Evolutionary conservation across 176 grass and related monocot genomes (phyloP).

Genomic region (Zoysia japonica): DNA sequence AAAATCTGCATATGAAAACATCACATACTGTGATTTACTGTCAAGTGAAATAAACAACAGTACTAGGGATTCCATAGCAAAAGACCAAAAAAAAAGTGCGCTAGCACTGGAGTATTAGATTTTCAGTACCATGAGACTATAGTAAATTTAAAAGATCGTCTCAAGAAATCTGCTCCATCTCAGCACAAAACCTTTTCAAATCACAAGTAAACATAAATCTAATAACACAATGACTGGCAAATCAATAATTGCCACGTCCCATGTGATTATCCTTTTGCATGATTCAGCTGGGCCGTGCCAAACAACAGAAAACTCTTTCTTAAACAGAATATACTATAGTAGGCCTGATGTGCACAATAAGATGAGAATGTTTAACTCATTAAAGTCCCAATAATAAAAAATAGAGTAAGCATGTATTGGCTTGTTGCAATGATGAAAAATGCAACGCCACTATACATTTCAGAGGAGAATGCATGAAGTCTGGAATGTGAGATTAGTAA

Average conservation of each 20-base stretch:
- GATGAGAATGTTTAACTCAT: neutral
- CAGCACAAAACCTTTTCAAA: neutral
- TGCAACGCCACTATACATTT: neutral
- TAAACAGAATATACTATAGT: neutral
- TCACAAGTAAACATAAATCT: neutral
- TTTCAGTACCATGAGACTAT: neutral
- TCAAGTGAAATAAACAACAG: too few species aligned
- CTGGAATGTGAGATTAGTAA: neutral
- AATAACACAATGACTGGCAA: neutral
- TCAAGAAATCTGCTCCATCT: neutral
- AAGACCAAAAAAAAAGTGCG: neutral
- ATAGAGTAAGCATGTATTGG: neutral
- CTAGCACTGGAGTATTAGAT: too few species aligned
- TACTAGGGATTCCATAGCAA: neutral
- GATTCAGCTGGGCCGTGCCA: neutral
- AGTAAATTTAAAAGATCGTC: neutral
- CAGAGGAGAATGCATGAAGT: neutral
- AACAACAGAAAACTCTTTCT: neutral
- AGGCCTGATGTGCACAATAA: neutral
- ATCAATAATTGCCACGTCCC: neutral
- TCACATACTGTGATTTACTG: too few species aligned
- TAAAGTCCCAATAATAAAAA: neutral
- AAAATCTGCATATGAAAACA: too few species aligned
- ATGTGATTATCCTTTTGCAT: neutral
- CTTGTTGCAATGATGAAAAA: neutral